A percentile compares a stretch with the other conserved stretches of the same genome.
Evolutionary conservation across 2,329 filamentous ascomycete species (phyloP).

Genomic region (Chrysoporthe puriensis): DNA sequence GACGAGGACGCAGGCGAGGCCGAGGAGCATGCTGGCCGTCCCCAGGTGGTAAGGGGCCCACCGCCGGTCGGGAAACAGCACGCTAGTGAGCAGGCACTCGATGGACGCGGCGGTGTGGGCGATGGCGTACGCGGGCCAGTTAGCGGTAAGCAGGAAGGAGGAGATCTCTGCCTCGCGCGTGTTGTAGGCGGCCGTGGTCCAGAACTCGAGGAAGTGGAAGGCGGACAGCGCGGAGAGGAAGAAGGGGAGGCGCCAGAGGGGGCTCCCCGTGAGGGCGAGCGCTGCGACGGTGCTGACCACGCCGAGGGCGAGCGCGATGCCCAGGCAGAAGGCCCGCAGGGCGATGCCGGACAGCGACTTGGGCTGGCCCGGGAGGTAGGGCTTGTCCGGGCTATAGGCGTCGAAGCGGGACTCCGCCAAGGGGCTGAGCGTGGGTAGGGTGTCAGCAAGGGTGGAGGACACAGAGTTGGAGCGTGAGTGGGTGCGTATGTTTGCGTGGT

Average conservation of each 20-base stretch:
- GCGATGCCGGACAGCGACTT: slow-evolving; percentile 66
- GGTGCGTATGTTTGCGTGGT: not conserved
- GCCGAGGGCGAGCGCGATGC: slow-evolving; percentile 45
- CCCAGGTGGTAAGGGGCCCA: slow-evolving; percentile 51
- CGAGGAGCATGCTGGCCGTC: slow-evolving; percentile 53
- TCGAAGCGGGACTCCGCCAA: slow-evolving; percentile 34
- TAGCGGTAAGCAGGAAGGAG: slow-evolving; percentile 82
- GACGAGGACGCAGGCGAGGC: slow-evolving; percentile 64
- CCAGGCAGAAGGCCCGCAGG: slow-evolving; percentile 59
- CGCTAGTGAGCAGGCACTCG: slow-evolving; percentile 69
- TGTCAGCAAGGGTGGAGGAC: slow-evolving; percentile 30
- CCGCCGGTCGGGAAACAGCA: slow-evolving; percentile 55
- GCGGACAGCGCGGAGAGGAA: slow-evolving; percentile 71
- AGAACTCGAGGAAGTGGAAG: slow-evolving; percentile 98
- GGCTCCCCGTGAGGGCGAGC: slow-evolving; percentile 44
- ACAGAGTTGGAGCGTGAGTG: slow-evolving; percentile 17
- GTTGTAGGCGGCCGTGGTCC: slow-evolving; percentile 84
- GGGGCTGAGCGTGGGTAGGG: slow-evolving; percentile 36
- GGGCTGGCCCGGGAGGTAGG: slow-evolving; percentile 49
- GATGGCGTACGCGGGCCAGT: slow-evolving; percentile 82
- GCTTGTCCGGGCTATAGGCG: slow-evolving; percentile 35
- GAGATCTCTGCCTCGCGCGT: slow-evolving; percentile 70
- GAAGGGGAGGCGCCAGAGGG: slow-evolving; percentile 65
- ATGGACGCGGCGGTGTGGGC: slow-evolving; percentile 76
- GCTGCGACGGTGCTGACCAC: slow-evolving; percentile 39